phyloP scores from a whole-genome alignment of 176 grass and related monocot genomes.

The Oryza coarctata region DNA sequence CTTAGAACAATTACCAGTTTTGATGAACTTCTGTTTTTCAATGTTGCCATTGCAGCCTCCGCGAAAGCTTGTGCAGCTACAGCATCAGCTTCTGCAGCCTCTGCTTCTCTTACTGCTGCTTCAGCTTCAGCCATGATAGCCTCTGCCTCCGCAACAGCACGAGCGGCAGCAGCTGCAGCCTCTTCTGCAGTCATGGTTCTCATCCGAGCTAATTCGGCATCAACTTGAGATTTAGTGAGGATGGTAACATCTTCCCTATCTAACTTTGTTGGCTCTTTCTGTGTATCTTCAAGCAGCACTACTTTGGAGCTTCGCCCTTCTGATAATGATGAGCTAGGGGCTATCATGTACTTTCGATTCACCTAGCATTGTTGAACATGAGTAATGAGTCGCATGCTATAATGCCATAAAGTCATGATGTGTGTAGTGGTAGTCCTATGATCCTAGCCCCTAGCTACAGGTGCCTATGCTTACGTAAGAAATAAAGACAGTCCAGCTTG shows the following conservation, averaged over 20 bases:
- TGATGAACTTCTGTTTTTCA: slow-evolving; percentile 60
- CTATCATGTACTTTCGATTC: slow-evolving; percentile 81
- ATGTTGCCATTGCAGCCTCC: slow-evolving; percentile 53
- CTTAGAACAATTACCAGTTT: slow-evolving; percentile 55
- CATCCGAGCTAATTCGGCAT: slow-evolving; percentile 74
- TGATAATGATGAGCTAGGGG: slow-evolving; percentile 51
- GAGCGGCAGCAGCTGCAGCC: slow-evolving; percentile 58
- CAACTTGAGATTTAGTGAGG: slow-evolving; percentile 62
- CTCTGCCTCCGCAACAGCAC: slow-evolving; percentile 83
- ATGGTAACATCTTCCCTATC: slow-evolving; percentile 49
- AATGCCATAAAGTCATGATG: slow-evolving; percentile 10
- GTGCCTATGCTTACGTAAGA: background rate
- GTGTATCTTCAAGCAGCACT: slow-evolving; percentile 54
- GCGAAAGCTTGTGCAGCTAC: slow-evolving; percentile 81
- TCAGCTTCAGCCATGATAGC: slow-evolving; percentile 85
- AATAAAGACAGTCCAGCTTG: background rate
- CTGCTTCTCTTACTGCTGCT: slow-evolving; percentile 74
- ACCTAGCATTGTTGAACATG: slow-evolving; percentile 52
- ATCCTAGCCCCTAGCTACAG: background rate
- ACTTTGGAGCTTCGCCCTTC: slow-evolving; percentile 65
- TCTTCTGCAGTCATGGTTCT: slow-evolving; percentile 68
- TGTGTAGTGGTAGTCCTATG: background rate
- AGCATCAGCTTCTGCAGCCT: slow-evolving; percentile 75
- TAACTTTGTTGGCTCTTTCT: slow-evolving; percentile 48
- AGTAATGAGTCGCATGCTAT: slow-evolving; percentile 1